These are phyloP conservation scores for Rhodosporidiobolus sp. DNA, from an alignment of 768 basidiomycete genomes.

Conservation along the genomic window DNA sequence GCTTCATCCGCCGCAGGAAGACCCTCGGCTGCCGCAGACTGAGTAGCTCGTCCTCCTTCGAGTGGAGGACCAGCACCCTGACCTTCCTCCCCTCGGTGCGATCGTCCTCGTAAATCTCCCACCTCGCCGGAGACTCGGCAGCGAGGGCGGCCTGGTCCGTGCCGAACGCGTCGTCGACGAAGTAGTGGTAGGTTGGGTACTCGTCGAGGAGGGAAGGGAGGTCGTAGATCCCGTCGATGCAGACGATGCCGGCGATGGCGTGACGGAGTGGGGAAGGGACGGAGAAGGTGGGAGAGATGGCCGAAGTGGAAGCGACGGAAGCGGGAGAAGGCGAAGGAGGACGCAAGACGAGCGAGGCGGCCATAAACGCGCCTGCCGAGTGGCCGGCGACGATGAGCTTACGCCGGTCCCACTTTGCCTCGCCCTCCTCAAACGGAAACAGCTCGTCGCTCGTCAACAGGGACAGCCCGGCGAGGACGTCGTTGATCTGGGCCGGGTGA, in stretches of 20 bases:
- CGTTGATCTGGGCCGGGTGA: slow-evolving; percentile 28
- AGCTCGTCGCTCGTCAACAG: slow-evolving; percentile 13
- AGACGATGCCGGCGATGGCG: slow-evolving; percentile 21
- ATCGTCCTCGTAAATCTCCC: slow-evolving; percentile 6
- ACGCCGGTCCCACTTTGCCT: slow-evolving; percentile 10
- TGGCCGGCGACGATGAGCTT: slow-evolving; percentile 28
- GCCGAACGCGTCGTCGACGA: slow-evolving; percentile 41
- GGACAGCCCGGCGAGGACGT: slow-evolving; percentile 30
- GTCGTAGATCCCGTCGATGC: slow-evolving; percentile 45
- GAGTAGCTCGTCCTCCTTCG: slow-evolving; percentile 42
- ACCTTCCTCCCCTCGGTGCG: background rate
- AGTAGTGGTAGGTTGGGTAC: slow-evolving; percentile 42
- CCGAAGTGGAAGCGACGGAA: background rate
- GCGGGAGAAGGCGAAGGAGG: slow-evolving; percentile 3
- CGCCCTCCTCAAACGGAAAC: slow-evolving; percentile 14
- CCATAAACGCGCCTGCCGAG: slow-evolving; percentile 38
- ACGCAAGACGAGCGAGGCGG: slow-evolving; percentile 14
- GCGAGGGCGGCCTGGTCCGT: background rate
- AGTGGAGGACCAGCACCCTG: slow-evolving; percentile 39
- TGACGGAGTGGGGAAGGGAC: slow-evolving; percentile 1
- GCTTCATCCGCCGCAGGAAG: slow-evolving; percentile 29
- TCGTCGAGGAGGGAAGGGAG: slow-evolving; percentile 39
- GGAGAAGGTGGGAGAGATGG: background rate
- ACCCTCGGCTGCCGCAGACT: slow-evolving; percentile 33
- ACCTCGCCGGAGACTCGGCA: slow-evolving; percentile 29